phyloP scores from a whole-genome alignment of 352 stramenopile species.

The Phytophthora pisi region DNA sequence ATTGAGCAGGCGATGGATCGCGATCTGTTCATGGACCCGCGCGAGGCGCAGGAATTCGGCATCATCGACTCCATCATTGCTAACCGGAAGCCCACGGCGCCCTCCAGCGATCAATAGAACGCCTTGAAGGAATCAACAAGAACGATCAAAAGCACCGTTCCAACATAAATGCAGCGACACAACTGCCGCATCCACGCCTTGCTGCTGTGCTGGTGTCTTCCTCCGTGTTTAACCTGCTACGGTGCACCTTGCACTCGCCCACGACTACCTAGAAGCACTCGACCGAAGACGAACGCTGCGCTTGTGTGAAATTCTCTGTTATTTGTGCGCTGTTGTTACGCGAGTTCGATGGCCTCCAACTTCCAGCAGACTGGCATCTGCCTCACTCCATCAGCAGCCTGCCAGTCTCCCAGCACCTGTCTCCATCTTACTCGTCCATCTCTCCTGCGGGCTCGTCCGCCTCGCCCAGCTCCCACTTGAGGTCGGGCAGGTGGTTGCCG shows the following conservation, averaged over 20 bases:
- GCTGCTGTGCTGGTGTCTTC: background rate
- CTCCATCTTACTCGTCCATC: constrained; percentile 71
- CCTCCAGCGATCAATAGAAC: constrained; percentile 7
- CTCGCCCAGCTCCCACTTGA: constrained; percentile 85
- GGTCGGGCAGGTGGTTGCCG: constrained; percentile 72
- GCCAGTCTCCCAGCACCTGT: constrained; percentile 7
- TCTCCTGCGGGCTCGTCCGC: constrained; percentile 80
- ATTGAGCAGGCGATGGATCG: constrained; percentile 90
- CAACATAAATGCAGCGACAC: constrained; percentile 3
- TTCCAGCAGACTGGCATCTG: constrained; percentile 11
- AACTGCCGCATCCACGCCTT: background rate
- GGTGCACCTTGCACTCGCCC: background rate
- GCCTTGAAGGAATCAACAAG: background rate
- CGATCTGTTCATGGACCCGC: constrained; percentile 87
- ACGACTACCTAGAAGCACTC: background rate
- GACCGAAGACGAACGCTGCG: background rate
- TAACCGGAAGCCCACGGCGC: constrained; percentile 46
- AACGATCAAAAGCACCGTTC: background rate
- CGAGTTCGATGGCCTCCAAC: constrained; percentile 20
- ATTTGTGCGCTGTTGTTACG: constrained; percentile 39
- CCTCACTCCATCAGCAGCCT: constrained; percentile 2
- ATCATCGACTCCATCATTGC: constrained; percentile 85
- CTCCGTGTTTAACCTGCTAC: background rate
- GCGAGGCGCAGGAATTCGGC: constrained; percentile 76
- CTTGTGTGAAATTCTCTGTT: constrained; percentile 32